Percentiles rank a stretch among this genome's conserved stretches.
phyloP scores from a whole-genome alignment of 2,329 filamentous ascomycete genomes.

The Colletotrichum eleusines region DNA sequence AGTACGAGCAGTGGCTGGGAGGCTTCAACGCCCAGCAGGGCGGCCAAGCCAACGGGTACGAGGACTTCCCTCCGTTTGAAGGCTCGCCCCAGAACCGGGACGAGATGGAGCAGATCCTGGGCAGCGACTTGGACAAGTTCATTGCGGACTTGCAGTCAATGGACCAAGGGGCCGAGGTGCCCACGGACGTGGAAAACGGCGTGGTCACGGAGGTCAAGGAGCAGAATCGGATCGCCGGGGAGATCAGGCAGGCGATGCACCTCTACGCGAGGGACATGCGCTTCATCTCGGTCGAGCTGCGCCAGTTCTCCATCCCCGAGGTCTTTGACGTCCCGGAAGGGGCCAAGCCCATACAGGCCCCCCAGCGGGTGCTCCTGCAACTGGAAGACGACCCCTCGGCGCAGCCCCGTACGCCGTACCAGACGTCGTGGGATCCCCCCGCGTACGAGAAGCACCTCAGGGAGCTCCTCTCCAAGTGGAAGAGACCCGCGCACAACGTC shows the following conservation, averaged over 20 bases:
- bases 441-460: constrained; percentile 10
- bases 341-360: constrained; percentile 1
- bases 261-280: constrained; percentile 13
- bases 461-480: constrained; percentile 31
- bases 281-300: constrained; percentile 36
- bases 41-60: background rate
- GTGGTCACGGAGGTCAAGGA: background rate
- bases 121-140: background rate
- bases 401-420: constrained; percentile 16
- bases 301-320: constrained; percentile 22
- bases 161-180: background rate
- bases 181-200: background rate
- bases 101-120: constrained; percentile 24
- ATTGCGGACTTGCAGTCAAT: background rate
- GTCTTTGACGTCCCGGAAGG: constrained; percentile 4
- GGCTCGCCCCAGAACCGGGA: constrained; percentile 9
- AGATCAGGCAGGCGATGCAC: constrained; percentile 15
- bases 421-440: background rate
- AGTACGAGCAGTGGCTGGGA: constrained; percentile 21
- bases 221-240: constrained; percentile 7
- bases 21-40: constrained; percentile 3
- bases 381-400: constrained; percentile 2
- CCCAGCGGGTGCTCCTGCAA: constrained; percentile 24
- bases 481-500: constrained; percentile 34
- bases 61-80: constrained; percentile 8